Evolutionary conservation across 2,329 filamentous ascomycete genomes (phyloP).

Genomic region (Lachnellula hyalina): DNA sequence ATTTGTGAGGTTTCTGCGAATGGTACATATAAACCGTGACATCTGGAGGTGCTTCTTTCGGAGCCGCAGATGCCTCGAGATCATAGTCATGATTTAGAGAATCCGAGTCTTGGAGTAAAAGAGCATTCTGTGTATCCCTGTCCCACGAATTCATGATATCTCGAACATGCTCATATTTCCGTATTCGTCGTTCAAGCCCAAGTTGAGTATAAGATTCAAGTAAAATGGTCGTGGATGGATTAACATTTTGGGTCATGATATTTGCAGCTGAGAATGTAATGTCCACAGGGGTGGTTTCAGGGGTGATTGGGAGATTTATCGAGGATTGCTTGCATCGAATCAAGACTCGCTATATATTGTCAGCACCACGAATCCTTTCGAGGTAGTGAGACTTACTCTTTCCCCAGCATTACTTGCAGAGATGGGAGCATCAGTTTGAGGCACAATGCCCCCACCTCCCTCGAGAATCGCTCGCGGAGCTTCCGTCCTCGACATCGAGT

Average conservation of each 20-base stretch:
- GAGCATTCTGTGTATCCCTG: conserved; percentile 66
- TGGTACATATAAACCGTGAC: conserved; percentile 71
- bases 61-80: conserved; percentile 61
- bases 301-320: conserved; percentile 65
- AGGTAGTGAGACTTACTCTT: conserved; percentile 50
- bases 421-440: conserved; percentile 67
- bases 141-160: conserved; percentile 95
- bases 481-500: conserved; percentile 8
- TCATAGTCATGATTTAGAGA: conserved; percentile 50
- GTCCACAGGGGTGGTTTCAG: conserved; percentile 69
- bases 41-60: conserved; percentile 58
- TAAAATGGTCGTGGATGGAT: conserved; percentile 62
- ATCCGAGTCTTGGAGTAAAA: conserved; percentile 61
- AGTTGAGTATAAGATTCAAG: conserved; percentile 71
- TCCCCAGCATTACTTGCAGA: conserved; percentile 78
- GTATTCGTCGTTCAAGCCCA: conserved; percentile 74
- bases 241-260: conserved; percentile 57
- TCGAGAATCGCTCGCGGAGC: conserved; percentile 19
- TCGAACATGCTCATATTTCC: conserved; percentile 79
- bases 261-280: conserved; percentile 64
- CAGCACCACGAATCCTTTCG: conserved; percentile 22
- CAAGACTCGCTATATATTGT: conserved; percentile 52
- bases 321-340: conserved; percentile 67
- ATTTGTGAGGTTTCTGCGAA: conserved; percentile 76
- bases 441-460: conserved; percentile 33